Conservation (phyloP, 345 rosid genomes). For the Eucalyptus albens region DNA sequence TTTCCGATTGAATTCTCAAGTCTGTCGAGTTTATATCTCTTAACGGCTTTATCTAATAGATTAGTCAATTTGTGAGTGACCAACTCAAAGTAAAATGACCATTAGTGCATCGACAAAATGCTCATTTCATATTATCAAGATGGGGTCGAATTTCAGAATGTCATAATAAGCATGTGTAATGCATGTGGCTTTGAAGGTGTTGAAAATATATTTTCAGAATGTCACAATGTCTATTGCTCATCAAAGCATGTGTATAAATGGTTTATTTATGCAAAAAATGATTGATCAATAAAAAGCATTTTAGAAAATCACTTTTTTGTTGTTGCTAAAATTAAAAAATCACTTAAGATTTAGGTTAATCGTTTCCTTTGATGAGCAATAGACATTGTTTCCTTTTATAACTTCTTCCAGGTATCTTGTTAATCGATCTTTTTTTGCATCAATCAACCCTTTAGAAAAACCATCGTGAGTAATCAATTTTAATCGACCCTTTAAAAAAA, state of each 20-base stretch:
- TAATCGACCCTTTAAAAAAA: no score
- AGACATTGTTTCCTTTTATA: no score
- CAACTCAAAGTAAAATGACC: no score
- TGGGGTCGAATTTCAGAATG: rapidly evolving
- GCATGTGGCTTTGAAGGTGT: background rate
- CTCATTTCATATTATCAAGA: no score
- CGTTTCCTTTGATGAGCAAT: background rate
- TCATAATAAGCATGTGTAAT: background rate
- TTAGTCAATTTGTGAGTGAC: rapidly evolving
- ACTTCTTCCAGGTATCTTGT: background rate
- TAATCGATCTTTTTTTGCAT: background rate
- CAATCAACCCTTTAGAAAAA: no score
- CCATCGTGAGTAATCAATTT: background rate
- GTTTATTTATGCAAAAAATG: background rate
- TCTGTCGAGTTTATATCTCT: no score
- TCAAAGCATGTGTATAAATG: background rate
- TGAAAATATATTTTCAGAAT: background rate
- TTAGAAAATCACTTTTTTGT: background rate
- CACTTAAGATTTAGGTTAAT: background rate
- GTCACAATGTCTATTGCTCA: no score
- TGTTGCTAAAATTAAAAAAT: background rate
- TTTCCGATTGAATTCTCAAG: rapidly evolving
- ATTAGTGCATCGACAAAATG: rapidly evolving
- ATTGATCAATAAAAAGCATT: background rate
- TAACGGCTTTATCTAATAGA: no score